phyloP scores from a whole-genome alignment of 495 filamentous ascomycete genomes.

The Penicillium canescens region DNA sequence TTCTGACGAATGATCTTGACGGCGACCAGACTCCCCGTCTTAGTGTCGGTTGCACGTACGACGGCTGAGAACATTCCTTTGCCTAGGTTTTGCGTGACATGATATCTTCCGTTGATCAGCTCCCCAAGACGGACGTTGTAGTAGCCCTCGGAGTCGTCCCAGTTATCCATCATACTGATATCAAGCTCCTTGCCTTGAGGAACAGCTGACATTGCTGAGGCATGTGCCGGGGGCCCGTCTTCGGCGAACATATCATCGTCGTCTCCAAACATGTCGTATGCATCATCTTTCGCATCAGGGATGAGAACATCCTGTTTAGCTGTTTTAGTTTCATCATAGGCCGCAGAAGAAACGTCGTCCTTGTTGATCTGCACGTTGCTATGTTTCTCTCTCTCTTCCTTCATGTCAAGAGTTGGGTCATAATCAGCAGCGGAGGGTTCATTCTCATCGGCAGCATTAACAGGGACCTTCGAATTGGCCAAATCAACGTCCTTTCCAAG shows the following conservation, averaged over 20 bases:
- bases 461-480: conserved; percentile 56
- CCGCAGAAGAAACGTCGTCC: conserved; percentile 56
- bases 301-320: conserved; percentile 57
- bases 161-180: conserved; percentile 85
- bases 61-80: conserved; percentile 96
- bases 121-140: conserved; percentile 91
- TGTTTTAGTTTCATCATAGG: conserved; percentile 62
- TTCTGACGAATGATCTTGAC: conserved; percentile 96
- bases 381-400: conserved; percentile 77
- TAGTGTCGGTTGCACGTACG: conserved; percentile 82
- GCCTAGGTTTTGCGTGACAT: conserved; percentile 82
- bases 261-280: conserved; percentile 96
- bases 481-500: conserved; percentile 64
- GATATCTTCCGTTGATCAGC: conserved; percentile 83
- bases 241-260: conserved; percentile 88
- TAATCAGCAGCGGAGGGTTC: conserved; percentile 94
- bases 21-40: conserved; percentile 69
- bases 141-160: conserved; percentile 92
- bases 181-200: conserved; percentile 66
- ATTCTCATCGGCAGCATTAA: conserved; percentile 60
- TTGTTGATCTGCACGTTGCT: conserved; percentile 55
- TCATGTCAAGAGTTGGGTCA: conserved; percentile 90
- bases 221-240: conserved; percentile 39
- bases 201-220: conserved; percentile 49
- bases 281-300: conserved; percentile 51